Conservation (phyloP, 1,139 yeast species). For the Blastobotrys indianensis region DNA sequence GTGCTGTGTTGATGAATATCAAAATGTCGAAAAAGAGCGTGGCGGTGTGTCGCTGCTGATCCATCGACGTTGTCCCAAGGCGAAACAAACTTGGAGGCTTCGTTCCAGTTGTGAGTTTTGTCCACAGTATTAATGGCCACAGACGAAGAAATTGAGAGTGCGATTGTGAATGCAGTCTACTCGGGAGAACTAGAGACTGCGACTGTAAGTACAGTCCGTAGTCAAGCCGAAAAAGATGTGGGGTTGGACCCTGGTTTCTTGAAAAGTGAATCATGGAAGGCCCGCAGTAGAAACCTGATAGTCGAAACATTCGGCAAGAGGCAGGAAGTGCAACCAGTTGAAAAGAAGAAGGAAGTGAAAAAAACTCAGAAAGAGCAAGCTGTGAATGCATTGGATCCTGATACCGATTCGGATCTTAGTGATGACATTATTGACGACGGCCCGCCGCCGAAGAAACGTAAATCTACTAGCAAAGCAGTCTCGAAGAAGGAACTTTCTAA, state of each 20-base stretch:
- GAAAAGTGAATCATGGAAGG: constrained; percentile 19
- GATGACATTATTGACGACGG: constrained; percentile 12
- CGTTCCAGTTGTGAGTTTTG: background rate
- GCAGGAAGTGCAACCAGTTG: background rate
- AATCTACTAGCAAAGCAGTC: background rate
- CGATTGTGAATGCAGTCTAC: constrained; percentile 4
- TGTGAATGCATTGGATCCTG: constrained; percentile 6
- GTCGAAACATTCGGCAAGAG: constrained; percentile 15
- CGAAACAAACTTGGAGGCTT: no score
- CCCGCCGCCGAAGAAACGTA: constrained; percentile 11
- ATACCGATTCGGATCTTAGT: constrained; percentile 12
- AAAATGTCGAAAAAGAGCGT: background rate
- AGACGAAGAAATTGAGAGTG: constrained; percentile 6
- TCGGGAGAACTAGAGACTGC: constrained; percentile 21
- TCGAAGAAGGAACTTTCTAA: background rate
- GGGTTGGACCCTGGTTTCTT: constrained; percentile 20
- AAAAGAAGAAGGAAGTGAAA: constrained; percentile 6
- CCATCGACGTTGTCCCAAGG: background rate
- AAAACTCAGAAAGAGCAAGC: constrained; percentile 8
- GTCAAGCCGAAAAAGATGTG: constrained; percentile 17
- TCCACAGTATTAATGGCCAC: background rate
- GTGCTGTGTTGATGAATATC: constrained; percentile 1
- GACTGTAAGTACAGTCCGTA: constrained; percentile 20
- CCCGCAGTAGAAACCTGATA: constrained; percentile 17
- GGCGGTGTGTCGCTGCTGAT: background rate